Evolutionary conservation across 345 rosid genomes (phyloP), one percentile per base, ranked within the genome.

Genomic region (Salix arbutifolia): DNA sequence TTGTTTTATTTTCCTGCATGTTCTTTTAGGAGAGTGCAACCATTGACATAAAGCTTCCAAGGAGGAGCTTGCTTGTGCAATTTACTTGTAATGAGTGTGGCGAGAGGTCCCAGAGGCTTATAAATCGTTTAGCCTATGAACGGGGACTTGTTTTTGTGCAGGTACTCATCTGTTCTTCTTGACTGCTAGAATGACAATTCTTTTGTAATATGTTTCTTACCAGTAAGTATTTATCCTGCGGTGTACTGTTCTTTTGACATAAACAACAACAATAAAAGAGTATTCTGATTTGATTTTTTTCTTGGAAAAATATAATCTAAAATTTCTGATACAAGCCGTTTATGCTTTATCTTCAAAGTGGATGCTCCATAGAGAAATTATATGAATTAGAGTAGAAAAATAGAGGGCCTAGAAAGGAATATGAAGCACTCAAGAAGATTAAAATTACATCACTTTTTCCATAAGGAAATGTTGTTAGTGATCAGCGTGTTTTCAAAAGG

Each of bases 141-240:
- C 85, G 86, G 4, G 99, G 99, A 33, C 89, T 90, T 79, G 92
- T 93, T 46, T 93, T 79, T 80, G 95, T 92, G 5, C 97, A 96
- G 89, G 99, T 93, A 65, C 1, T 70, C 65, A 9, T 78, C 50
- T 40, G 14, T 68, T 42, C 23, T n/a, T 52, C 33, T 82, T 25
- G 71, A 31, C 69, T 65, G 62, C 69, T 58, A 30, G 58, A 19
- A 4, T 64, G 69, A 44, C 31, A n/a, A 28, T 58, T 69, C 44
- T 65, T 38, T 64, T 21, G 31, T 42, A 52, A 21, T 37, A 42
- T 50, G 14, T 76, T 74, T 17, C 19, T 30, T 58, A 30, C 46
- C 14, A 6, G 42, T 30, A 76, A 58, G 23, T 19, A 38, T 68
- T 58, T 18, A 35, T 67, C 48, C 35, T 53, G 52, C 14, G 13